Base-by-base conservation (phyloP, 2,329 filamentous ascomycete genomes). In the Alternaria consortialis region DNA sequence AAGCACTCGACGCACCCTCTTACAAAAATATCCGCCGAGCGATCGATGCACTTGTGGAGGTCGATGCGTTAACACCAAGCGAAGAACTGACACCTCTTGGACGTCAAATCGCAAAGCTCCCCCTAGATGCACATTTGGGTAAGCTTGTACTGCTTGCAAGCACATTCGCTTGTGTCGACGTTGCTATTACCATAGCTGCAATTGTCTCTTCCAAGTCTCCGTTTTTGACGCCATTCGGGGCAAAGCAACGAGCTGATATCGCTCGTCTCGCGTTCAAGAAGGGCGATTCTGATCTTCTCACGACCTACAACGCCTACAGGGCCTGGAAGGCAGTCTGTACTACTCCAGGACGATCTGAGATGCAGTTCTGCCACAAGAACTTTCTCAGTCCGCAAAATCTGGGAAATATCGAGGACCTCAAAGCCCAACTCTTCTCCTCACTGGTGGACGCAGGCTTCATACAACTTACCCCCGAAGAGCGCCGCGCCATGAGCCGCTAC, bases 151-250 rank as follows among this genome's bases (percentile, higher is more conserved):
- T 99, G 5, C 86, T 97, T 36, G 93, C 93, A 0, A 88, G 89
- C 5, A 88, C 96, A 39, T 97, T 97, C 81, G 91, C 90, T 72
- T 98, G 94, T 72, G 85, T 98, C 4, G 95, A 99, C 79, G 94
- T 94, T 77, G 88, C 92, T 15, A 87, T 98, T 53, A 98, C 94
- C 2, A 91, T 96, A 57, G 95, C 96, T 7, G 94, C 95, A 7
- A 94, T 97, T 27, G 81, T 99, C 1, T 97, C 94, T 2, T 96
- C 93, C 29, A 99, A 98, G 76, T 97, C 94, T 0, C 95, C 94
- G 0, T 98, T 98, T 76, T 86, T 94, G 1, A 91, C 91, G 2
- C 91, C 94, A 0, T 93, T 97, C 77, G 92, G 93, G 2, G 91
- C 93, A 47, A 89, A 91, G 53, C 86, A 89, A 40, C 92, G 97